Conservation (phyloP, 345 rosid genomes). For the Pseudoturritis turrita region DNA sequence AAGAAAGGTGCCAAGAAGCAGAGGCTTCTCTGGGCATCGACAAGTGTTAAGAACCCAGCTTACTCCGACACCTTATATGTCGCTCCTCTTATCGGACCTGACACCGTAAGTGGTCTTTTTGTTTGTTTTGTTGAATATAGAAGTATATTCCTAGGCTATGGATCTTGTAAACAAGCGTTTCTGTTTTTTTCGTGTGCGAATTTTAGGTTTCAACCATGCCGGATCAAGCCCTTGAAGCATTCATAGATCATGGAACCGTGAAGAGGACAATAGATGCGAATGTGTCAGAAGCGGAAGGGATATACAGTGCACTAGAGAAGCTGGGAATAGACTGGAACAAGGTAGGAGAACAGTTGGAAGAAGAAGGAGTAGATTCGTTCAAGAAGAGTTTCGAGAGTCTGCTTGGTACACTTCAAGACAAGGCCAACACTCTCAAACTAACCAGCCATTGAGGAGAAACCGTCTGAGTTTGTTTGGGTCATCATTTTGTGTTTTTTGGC, state of each 20-base stretch:
- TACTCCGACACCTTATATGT: conserved; percentile 88
- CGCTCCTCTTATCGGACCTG: conserved; percentile 92
- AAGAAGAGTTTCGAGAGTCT: conserved; percentile 94
- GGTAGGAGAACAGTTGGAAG: conserved; percentile 80
- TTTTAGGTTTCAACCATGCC: conserved; percentile 97
- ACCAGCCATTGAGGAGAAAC: conserved; percentile 48
- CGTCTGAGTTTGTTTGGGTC: background rate
- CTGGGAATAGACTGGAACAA: conserved; percentile 82
- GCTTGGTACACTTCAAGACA: conserved; percentile 87
- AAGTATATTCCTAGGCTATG: background rate
- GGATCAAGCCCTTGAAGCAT: conserved; percentile 95
- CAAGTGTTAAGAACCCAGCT: conserved; percentile 97
- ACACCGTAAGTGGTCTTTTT: conserved; percentile 54
- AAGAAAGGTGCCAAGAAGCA: conserved; percentile 99
- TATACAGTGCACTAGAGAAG: conserved; percentile 94
- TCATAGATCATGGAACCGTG: conserved; percentile 73
- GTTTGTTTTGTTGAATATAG: background rate
- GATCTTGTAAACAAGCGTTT: background rate
- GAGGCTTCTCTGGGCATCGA: conserved; percentile 93
- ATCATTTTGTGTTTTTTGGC: background rate
- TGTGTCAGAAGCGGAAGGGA: conserved; percentile 90
- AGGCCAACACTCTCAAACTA: conserved; percentile 84
- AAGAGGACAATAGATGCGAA: conserved; percentile 88
- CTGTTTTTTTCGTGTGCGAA: background rate
- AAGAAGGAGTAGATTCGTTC: conserved; percentile 91